These are phyloP conservation scores for Alternaria ethzedia DNA, from an alignment of 2,329 filamentous ascomycete genomes.

Conservation along the genomic window DNA sequence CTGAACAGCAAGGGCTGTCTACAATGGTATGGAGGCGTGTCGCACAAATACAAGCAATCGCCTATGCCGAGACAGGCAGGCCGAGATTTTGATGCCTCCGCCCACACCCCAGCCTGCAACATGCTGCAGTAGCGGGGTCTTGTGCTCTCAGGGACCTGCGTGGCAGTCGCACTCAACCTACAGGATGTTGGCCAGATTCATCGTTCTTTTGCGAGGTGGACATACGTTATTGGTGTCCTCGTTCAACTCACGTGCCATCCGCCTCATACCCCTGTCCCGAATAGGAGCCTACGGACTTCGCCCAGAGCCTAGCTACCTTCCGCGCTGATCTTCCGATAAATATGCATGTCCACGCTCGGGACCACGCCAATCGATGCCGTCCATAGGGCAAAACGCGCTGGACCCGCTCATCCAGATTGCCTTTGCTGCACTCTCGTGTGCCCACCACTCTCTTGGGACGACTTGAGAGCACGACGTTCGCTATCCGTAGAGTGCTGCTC, in stretches of 20 bases:
- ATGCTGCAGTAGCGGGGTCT: slow-evolving; percentile 6
- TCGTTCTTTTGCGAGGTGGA: slow-evolving; percentile 8
- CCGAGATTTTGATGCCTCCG: slow-evolving; percentile 20
- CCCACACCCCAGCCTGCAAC: slow-evolving; percentile 16
- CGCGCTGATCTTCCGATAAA: slow-evolving; percentile 18
- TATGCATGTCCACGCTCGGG: slow-evolving; percentile 13
- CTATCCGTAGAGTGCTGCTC: slow-evolving; percentile 30
- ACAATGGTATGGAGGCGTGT: slow-evolving; percentile 5
- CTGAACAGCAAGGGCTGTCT: slow-evolving; percentile 6
- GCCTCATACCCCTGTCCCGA: background rate
- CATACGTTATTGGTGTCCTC: slow-evolving; percentile 10
- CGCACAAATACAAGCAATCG: slow-evolving; percentile 30
- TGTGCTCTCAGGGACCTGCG: slow-evolving; percentile 14
- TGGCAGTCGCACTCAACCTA: slow-evolving; percentile 16
- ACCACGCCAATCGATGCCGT: slow-evolving; percentile 17
- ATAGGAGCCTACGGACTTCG: slow-evolving; percentile 17
- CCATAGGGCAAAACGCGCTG: slow-evolving; percentile 19
- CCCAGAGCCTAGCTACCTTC: slow-evolving; percentile 16
- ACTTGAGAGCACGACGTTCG: slow-evolving; percentile 23
- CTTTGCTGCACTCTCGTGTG: slow-evolving; percentile 20
- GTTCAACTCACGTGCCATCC: background rate
- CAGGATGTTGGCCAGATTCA: slow-evolving; percentile 1
- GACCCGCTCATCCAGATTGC: slow-evolving; percentile 33
- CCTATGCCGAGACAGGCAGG: slow-evolving; percentile 22
- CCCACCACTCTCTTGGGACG: slow-evolving; percentile 20